Evolutionary conservation across 805 yeast genomes (phyloP), one percentile per base, ranked within the genome.

Genomic region (Tetrapisispora fleetii): DNA sequence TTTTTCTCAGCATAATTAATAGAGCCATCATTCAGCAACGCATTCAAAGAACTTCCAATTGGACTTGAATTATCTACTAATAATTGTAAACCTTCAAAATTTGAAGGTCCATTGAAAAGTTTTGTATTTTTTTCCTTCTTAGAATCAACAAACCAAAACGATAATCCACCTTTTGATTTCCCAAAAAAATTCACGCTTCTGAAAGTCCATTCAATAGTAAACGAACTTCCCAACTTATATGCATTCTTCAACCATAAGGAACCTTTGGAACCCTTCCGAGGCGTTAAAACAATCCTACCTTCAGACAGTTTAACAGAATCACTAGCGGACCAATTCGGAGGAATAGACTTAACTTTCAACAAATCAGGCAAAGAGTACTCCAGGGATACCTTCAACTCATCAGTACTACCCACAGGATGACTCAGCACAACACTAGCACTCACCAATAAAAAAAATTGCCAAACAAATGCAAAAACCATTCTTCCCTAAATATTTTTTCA

Each of bases 81-180:
- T 9, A 85, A 61, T 50, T 81, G 83, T 45, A 85, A 67, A 21
- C 95, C 95, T 55, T 79, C 81, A 55, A 69, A 85, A 13, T 60
- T 58, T 0, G 67, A 52, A 2, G 87, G 85, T 2, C 87, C 86
- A 41, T 77, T 78, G 57, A 66, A 80, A 48, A 70, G 65, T 1
- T 58, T 49, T 16, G 68, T 67, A 49, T 69, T 70, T 8, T 48
- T 55, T 37, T 22, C 18, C 0, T 24, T 45, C 19, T 43, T 43
- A 4, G 27, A 58, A 35, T 70, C 70, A n/a, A 77, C 57, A 33
- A 81, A 62, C 77, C 82, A 81, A 43, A 83, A 64, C 0, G 84
- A 69, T 22, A 81, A 57, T 0, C 87, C 87, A 56, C 84, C 79
- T 14, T 67, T 69, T 0, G 78, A 73, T 40, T 61, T 56, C 0